These are phyloP conservation scores for Carex arenaria DNA, from an alignment of 202 grass and related monocot species.

Conservation along the genomic window DNA sequence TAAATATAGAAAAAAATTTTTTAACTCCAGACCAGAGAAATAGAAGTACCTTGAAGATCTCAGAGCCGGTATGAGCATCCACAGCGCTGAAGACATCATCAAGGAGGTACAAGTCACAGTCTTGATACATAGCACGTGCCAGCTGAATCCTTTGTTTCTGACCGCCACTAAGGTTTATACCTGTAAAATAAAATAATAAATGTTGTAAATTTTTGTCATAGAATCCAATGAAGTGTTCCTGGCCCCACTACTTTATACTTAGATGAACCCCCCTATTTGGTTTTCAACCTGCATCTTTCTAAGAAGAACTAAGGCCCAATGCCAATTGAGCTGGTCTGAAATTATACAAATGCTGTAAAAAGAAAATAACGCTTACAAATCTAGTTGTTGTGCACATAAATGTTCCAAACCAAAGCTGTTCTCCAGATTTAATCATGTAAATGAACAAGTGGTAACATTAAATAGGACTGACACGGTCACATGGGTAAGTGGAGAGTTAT, in stretches of 20 bases:
- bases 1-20: neutral
- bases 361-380: too few relatives aligned
- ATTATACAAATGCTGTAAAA: too few relatives aligned
- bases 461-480: neutral
- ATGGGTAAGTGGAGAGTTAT: neutral
- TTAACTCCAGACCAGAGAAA: too few relatives aligned
- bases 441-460: neutral
- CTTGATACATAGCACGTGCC: conserved; percentile 87
- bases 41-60: conserved; percentile 76
- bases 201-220: neutral
- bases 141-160: conserved; percentile 98
- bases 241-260: neutral
- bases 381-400: neutral
- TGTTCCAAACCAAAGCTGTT: neutral
- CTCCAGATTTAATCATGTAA: neutral
- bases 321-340: too few relatives aligned
- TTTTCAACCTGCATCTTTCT: too few relatives aligned
- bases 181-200: neutral
- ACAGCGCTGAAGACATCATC: conserved; percentile 97
- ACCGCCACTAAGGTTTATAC: conserved; percentile 90
- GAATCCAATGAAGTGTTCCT: neutral
- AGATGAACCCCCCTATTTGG: neutral
- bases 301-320: too few relatives aligned
- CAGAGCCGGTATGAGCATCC: conserved; percentile 74
- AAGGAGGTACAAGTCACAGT: conserved; percentile 87